Evolutionary conservation across 441 rosid species (phyloP), one percentile per base, ranked within the genome.

Genomic region (Omphalea diandra): DNA sequence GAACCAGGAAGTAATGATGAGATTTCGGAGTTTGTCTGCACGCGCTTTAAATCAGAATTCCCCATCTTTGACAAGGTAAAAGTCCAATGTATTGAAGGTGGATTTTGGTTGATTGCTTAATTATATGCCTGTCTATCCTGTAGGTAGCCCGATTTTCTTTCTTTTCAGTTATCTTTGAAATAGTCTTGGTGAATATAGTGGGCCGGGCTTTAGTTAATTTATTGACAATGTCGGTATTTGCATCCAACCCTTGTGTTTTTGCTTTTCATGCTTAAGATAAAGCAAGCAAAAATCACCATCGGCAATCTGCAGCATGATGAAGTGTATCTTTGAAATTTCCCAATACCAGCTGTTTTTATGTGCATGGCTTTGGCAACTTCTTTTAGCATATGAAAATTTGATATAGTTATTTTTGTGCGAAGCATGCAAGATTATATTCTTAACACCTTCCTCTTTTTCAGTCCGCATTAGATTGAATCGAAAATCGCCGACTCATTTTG

Each of bases 1-100:
- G 98, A 94, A 80, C 95, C 97, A 0, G 97, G 95, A 79, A 88
- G 79, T 54, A 88, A 74, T 73, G 80, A 82, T 40, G 82, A 94
- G 81, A 91, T 90, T 44, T 47, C 76, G 2, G 88, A 87, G 49
- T 90, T 86, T 73, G 97, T 90, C 18, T 94, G 97, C 83, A 83
- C 87, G 67, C 86, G 82, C 47, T 94, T 94, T 75, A 91, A 86
- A 75, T 86, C 95, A 50, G 97, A 91, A 68, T 91, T 91, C 74
- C 90, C 95, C 44, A 79, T 94, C 55, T 87, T 94, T 74, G 88
- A 76, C 75, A 91, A 94, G 98, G 96, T 94, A 73, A 52, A 22
- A 41, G 26, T 35, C 47, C 31, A 43, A 36, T 60, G 44, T 18
- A 20, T 67, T 49, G 24, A 54, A 47, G n/a, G 17, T 46, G 57